Percentiles rank a stretch among this genome's conserved stretches.
Conservation (phyloP, 2,329 filamentous ascomycete species). For the Cordyceps cicadae region DNA sequence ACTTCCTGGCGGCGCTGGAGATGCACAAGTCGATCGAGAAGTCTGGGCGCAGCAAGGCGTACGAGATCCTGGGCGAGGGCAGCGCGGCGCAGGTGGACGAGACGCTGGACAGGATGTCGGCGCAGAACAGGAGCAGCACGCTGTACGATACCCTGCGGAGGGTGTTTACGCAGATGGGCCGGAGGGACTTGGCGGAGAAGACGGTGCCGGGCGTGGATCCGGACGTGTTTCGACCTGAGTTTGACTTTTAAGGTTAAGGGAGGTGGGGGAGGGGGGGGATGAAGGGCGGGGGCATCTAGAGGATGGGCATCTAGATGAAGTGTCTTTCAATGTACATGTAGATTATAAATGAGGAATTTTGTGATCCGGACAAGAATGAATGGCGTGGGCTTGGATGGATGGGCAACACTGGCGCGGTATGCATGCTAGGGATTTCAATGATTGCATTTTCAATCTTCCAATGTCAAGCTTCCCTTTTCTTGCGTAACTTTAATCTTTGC, state of each 20-base stretch:
- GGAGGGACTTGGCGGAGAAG: conserved; percentile 77
- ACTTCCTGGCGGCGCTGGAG: conserved; percentile 80
- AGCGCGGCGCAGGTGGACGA: conserved; percentile 46
- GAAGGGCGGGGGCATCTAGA: background rate
- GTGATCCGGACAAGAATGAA: background rate
- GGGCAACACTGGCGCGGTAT: background rate
- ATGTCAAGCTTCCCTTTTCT: no score
- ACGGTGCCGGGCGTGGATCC: conserved; percentile 88
- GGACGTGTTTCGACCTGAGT: conserved; percentile 77
- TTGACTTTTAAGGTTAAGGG: conserved; percentile 77
- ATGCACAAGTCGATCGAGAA: conserved; percentile 95
- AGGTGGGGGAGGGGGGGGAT: no score
- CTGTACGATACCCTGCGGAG: conserved; percentile 87
- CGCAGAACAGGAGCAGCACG: conserved; percentile 94
- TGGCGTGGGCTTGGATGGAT: background rate
- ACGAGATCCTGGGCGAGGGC: conserved; percentile 64
- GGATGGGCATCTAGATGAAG: background rate
- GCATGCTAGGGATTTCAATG: background rate
- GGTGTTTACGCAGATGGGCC: conserved; percentile 94
- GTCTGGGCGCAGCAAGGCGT: conserved; percentile 72
- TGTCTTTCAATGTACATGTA: conserved; percentile 2
- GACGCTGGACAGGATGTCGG: conserved; percentile 77
- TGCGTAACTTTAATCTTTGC: no score
- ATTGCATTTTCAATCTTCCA: background rate
- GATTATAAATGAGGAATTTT: background rate